Evolutionary conservation across 768 basidiomycete genomes (phyloP), one percentile per base, ranked within the genome.

Genomic region (Pisolithus microcarpus): DNA sequence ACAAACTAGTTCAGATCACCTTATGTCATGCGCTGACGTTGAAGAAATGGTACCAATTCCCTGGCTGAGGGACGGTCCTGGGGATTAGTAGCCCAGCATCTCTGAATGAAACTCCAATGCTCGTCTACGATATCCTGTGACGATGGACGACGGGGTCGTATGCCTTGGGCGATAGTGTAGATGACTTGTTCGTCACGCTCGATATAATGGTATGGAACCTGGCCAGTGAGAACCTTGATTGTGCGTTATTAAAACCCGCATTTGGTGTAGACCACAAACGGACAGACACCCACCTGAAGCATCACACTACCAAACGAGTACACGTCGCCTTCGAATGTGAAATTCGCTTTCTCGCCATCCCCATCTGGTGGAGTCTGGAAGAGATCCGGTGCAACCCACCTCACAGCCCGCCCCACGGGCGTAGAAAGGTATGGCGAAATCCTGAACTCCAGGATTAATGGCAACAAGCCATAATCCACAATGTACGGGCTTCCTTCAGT

Each of bases 371-470:
- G 53, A n/a, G 57, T 26, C 15, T 58, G 61, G 50, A 72, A 75
- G 4, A 76, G 56, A 15, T 67, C 56, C 1, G 72, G 60, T 39
- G 74, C 75, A n/a, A 73, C 70, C 73, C 75, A 76, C 0, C 75
- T 67, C 36, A 74, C 68, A 53, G 0, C 74, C 7, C 77, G 75
- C 16, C 71, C 70, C 26, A 76, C 59, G n/a, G 62, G 59, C 5
- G 64, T 64, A 1, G 64, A 61, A 53, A 60, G 43, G 48, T 65
- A 67, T 6, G 57, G 55, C 15, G 53, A 57, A 8, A 51, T 54
- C 19, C 51, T 54, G 4, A 56, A 52, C 21, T 68, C 66, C 50
- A 52, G 58, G 30, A 63, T 52, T 23, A 71, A 57, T 13, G 54
- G 56, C 10, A 67, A 66, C 15, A 73, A 59, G 6, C 71, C 71